These are phyloP conservation scores for Candida parachauliodes DNA, from an alignment of 805 yeast species.

Conservation along the genomic window DNA sequence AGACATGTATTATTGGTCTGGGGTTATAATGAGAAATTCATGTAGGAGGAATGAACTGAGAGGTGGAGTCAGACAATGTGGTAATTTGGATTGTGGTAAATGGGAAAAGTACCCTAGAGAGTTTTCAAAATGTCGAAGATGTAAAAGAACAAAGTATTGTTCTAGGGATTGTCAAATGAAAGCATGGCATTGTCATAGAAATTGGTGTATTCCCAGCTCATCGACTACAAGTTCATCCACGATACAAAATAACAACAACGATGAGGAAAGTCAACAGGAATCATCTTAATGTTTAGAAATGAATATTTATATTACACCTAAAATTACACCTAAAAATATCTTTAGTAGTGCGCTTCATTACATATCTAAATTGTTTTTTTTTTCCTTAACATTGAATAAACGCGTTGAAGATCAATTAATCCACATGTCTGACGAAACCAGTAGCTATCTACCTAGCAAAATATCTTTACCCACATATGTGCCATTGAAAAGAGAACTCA, in stretches of 20 bases:
- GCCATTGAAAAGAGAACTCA: conserved; percentile 12
- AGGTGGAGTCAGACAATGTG: conserved; percentile 93
- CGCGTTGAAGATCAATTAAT: conserved; percentile 1
- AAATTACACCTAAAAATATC: too few relatives aligned
- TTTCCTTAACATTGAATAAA: not conserved
- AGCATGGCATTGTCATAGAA: conserved; percentile 91
- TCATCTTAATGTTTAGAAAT: conserved; percentile 3
- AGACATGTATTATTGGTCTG: conserved; percentile 94
- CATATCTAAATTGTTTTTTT: too few relatives aligned
- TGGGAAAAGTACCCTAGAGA: conserved; percentile 92
- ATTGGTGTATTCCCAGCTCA: conserved; percentile 74
- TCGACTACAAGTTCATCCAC: conserved; percentile 19
- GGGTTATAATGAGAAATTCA: conserved; percentile 95
- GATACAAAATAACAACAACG: conserved; percentile 3
- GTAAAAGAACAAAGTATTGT: conserved; percentile 94
- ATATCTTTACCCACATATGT: conserved; percentile 13
- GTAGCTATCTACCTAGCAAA: not conserved
- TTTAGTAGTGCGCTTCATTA: too few relatives aligned
- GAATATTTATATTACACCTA: too few relatives aligned
- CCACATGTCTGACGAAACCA: conserved; percentile 2
- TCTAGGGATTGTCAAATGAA: conserved; percentile 85
- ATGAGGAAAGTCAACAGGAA: conserved; percentile 9
- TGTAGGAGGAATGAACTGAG: conserved; percentile 84
- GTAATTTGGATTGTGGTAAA: conserved; percentile 85
- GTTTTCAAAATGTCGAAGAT: conserved; percentile 91